phyloP scores from a whole-genome alignment of 768 basidiomycete genomes.

The Suillus placidus region DNA sequence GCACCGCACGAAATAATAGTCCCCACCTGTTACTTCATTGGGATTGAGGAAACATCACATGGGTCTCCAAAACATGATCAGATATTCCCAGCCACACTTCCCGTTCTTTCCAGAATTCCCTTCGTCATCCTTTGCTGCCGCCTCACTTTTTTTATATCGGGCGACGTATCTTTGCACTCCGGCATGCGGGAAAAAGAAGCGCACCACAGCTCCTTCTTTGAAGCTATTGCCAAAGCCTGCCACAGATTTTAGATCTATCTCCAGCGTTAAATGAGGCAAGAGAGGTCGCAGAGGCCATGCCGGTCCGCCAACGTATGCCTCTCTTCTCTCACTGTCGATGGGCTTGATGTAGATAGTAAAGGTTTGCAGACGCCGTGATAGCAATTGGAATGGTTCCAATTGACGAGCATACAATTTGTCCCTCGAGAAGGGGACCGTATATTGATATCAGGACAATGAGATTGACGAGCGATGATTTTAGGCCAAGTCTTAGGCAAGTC shows the following conservation, averaged over 20 bases:
- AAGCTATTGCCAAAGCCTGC: too few relatives aligned
- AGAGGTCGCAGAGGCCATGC: not conserved
- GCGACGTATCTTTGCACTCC: too few relatives aligned
- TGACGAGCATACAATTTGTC: conserved; percentile 68
- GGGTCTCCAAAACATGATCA: conserved; percentile 58
- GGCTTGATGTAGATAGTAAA: conserved; percentile 72
- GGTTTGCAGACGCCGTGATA: conserved; percentile 73
- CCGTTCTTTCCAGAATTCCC: not conserved
- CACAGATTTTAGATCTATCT: too few relatives aligned
- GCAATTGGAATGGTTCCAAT: not conserved
- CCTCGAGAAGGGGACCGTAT: conserved; percentile 88
- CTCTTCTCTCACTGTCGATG: conserved; percentile 34
- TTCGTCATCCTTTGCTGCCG: not conserved
- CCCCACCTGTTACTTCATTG: conserved; percentile 38
- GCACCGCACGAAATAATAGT: conserved; percentile 64
- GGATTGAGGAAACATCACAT: conserved; percentile 53
- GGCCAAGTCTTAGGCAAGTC: too few relatives aligned
- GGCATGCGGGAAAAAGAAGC: too few relatives aligned
- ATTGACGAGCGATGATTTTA: conserved; percentile 87
- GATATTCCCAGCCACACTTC: conserved; percentile 19
- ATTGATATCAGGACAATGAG: conserved; percentile 82
- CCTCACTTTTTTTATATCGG: too few relatives aligned
- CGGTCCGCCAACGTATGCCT: conserved; percentile 64
- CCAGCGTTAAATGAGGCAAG: not conserved
- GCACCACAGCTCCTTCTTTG: too few relatives aligned